These are phyloP conservation scores for Penicillium sp. DNA, from an alignment of 2,329 filamentous ascomycete species.

Conservation along the genomic window DNA sequence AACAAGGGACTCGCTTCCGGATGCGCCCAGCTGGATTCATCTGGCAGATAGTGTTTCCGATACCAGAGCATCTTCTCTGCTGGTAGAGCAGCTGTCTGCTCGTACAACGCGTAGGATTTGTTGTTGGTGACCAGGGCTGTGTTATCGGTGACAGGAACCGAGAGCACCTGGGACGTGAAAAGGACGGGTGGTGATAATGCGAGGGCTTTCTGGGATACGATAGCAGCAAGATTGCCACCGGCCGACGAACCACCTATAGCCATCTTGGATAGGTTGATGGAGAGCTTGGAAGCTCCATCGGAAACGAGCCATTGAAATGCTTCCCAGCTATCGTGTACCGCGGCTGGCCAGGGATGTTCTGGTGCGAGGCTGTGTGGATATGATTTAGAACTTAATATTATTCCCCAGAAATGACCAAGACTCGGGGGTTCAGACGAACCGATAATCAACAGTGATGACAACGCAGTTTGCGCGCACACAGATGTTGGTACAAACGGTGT, in stretches of 20 bases:
- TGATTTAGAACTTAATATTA: not conserved
- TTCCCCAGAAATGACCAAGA: not conserved
- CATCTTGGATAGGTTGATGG: not conserved
- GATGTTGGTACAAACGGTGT: not conserved
- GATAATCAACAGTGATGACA: not conserved
- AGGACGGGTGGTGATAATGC: not conserved
- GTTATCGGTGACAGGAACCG: not conserved
- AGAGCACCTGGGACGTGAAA: not conserved
- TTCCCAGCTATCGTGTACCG: constrained; percentile 1
- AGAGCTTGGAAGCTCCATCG: not conserved
- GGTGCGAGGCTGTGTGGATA: not conserved
- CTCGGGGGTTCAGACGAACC: not conserved
- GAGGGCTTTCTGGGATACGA: not conserved
- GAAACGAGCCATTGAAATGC: not conserved
- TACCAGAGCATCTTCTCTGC: not conserved
- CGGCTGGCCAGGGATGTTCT: not conserved
- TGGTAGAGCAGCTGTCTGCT: not conserved
- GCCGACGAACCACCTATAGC: not conserved
- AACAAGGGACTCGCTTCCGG: not conserved
- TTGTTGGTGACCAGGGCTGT: not conserved
- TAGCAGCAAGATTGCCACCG: not conserved
- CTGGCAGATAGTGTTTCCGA: not conserved
- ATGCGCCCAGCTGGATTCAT: not conserved
- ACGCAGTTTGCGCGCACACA: not conserved
- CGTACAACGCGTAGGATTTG: not conserved